These are phyloP conservation scores for Allantophomopsis lycopodina DNA, from an alignment of 2,329 filamentous ascomycete genomes.

Conservation along the genomic window DNA sequence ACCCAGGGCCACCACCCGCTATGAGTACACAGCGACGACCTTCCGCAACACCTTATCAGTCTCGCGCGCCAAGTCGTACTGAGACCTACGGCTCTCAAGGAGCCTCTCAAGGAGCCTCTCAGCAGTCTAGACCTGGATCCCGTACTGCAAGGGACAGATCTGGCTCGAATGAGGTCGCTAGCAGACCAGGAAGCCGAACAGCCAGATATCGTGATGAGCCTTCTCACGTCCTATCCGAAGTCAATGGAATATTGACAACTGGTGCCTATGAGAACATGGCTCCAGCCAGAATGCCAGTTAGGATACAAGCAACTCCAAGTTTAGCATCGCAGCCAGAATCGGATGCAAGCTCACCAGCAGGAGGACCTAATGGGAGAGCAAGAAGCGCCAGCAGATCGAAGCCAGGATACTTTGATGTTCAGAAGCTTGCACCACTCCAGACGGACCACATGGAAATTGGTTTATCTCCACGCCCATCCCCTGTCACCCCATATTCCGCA, in stretches of 20 bases:
- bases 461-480: constrained; percentile 14
- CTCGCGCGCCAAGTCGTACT: too few species aligned
- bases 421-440: constrained; percentile 10
- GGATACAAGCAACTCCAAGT: constrained; percentile 9
- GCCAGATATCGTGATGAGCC: constrained; percentile 16
- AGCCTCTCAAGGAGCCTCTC: too few species aligned
- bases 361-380: constrained; percentile 10
- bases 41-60: too few species aligned
- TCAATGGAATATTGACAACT: constrained; percentile 9
- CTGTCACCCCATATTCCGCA: constrained; percentile 14
- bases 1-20: too few species aligned
- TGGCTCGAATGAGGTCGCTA: constrained; percentile 14
- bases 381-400: constrained; percentile 14
- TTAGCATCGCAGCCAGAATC: constrained; percentile 5
- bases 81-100: too few species aligned
- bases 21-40: too few species aligned
- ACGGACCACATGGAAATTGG: constrained; percentile 11
- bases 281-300: constrained; percentile 8
- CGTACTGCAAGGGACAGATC: constrained; percentile 16
- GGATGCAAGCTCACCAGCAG: constrained; percentile 3
- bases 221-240: constrained; percentile 13
- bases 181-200: constrained; percentile 16
- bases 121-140: too few species aligned
- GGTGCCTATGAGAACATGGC: constrained; percentile 10
- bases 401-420: constrained; percentile 12